These are phyloP conservation scores for Prunus mume DNA, from an alignment of 306 rosid genomes.

Conservation along the genomic window DNA sequence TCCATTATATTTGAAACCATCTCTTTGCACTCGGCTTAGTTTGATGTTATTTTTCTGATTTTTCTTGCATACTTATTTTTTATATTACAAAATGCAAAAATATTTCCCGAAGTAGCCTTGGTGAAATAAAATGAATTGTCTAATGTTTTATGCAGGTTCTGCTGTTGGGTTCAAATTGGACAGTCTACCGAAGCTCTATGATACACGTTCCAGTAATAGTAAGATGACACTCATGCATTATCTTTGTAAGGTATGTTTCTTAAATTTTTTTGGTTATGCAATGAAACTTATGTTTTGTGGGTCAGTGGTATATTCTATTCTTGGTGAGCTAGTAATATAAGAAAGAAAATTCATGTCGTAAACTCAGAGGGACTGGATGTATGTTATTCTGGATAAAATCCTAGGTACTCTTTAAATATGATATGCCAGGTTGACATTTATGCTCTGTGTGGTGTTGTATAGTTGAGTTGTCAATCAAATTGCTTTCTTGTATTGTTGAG, in stretches of 20 bases:
- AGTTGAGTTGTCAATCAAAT: neutral
- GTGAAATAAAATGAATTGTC: neutral
- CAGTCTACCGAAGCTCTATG: constrained; percentile 89
- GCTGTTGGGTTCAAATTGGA: constrained; percentile 98
- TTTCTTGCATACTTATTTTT: too few species aligned
- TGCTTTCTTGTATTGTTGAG: neutral
- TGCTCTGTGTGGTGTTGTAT: neutral
- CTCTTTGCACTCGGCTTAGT: neutral
- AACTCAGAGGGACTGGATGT: too few species aligned
- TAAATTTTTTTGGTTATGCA: constrained; percentile 11
- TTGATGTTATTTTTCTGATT: neutral
- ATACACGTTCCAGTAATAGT: constrained; percentile 85
- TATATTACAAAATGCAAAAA: neutral
- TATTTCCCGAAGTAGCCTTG: neutral
- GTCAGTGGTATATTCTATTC: constrained; percentile 2
- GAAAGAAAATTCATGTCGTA: neutral
- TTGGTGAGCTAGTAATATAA: neutral
- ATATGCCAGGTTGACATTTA: neutral
- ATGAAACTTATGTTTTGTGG: constrained; percentile 19
- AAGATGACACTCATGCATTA: constrained; percentile 98
- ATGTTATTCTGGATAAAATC: neutral
- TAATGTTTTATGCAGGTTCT: constrained; percentile 61
- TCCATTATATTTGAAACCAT: constrained; percentile 1
- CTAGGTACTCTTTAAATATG: neutral
- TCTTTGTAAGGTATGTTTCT: constrained; percentile 81